Evolutionary conservation across 495 filamentous ascomycete genomes (phyloP), one percentile per base, ranked within the genome.

Genomic region (Talaromyces trachyspermus): DNA sequence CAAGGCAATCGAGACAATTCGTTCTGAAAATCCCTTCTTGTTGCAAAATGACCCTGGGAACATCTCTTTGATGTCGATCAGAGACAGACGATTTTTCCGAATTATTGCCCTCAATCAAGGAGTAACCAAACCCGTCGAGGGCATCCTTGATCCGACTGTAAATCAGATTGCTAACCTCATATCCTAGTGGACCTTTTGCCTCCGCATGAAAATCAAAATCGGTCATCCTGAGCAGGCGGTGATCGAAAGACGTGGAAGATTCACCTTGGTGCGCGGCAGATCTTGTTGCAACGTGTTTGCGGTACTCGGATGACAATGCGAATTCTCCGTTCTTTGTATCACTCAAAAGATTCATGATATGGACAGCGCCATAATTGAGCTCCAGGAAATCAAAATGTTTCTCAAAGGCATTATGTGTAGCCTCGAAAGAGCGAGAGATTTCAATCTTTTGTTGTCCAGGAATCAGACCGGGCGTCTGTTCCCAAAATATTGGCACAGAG

Each of bases 161-260:
- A 41, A 98, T 92, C 57, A 78, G 72, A 54, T 76, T 83, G 33
- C 90, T 91, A 45, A 87, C 85, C 52, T 90, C 91, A 57, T 95
- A 98, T 3, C 92, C 90, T 37, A 77, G 72, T 0, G 88, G 84
- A 6, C 87, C 88, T 55, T 86, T 85, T 0, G 92, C 92, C 63
- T 97, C 89, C 3, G 89, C 90, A 58, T 95, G 88, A 48, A 97
- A 96, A 65, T 98, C 91, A 55, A 87, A 97, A 54, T 91, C 84
- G 8, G 91, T 95, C 40, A 81, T 72, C 49, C 77, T 75, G 22
- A 95, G 64, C 24, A 96, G 70, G 42, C 84, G 76, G 56, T 81
- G 79, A 26, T 83, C 84, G n/a, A 69, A 62, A n/a, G 48, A 42
- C 37, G 25, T 54, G 49, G 49, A 54, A 49, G n/a, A 59, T 64